Evolutionary conservation across 2,329 filamentous ascomycete genomes (phyloP), one percentile per base, ranked within the genome.

Genomic region (Dactylellina parvicollis): DNA sequence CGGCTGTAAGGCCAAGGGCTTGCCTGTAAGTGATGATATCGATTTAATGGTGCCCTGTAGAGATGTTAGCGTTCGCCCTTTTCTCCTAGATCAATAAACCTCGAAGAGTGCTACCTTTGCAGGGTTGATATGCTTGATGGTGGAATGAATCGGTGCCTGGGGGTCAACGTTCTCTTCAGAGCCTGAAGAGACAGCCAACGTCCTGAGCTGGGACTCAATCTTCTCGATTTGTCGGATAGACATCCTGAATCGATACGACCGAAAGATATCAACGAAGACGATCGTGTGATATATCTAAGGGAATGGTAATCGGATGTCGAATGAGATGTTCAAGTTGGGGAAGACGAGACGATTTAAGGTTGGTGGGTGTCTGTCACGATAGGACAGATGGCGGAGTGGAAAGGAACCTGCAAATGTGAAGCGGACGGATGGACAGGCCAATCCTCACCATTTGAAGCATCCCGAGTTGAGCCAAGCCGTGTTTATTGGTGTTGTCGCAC

Each of bases 1-100:
- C 26, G 71, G 75, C 42, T 76, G 77, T 65, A 71, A 76, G 54
- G 65, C 76, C 52, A 46, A 70, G 50, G 60, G 72, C 14, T 57
- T 78, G 75, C 78, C 80, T 79, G 75, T 81, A 55, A 69, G 47
- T 4, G 74, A 73, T 12, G 74, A 73, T 42, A 75, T 30, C 4
- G 59, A 32, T 59, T 74, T 74, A 38, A 70, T 65, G 28, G 64
- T 38, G 65, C 46, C 49, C 69, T 75, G 24, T 56, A 59, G 47
- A 49, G n/a, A 55, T 52, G 59, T 64, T 54, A 49, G 73, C 38
- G 10, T 52, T 18, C 30, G 49, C 50, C 5, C 34, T n/a, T 42
- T n/a, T 34, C 40, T 18, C 34, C 26, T 46, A 59, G n/a, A 46
- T 24, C 10, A 8, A 10, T 14, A 16, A 16, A 26, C 1, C 10